These are phyloP conservation scores for Ceratobasidium theobromae DNA, from an alignment of 1,284 basidiomycete species.

Conservation along the genomic window DNA sequence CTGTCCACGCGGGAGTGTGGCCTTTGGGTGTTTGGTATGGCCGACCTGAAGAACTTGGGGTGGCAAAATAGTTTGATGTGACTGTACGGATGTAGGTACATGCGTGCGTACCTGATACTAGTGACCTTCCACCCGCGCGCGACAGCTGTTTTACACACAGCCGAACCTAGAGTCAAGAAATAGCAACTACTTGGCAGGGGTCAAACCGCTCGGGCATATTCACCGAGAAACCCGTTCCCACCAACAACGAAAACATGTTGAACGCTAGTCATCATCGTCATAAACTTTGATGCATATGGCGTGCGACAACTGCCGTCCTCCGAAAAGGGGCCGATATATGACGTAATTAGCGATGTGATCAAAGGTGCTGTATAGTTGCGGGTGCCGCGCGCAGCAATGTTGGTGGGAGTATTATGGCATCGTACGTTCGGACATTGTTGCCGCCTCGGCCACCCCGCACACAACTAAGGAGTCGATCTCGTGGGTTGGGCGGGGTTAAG, in stretches of 20 bases:
- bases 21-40: constrained; percentile 88
- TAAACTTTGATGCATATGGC: too few species aligned
- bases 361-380: too few species aligned
- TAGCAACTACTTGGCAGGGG: background rate
- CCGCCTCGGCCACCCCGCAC: too few species aligned
- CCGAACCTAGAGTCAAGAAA: constrained; percentile 64
- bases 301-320: too few species aligned
- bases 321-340: too few species aligned
- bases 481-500: too few species aligned
- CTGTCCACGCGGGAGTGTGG: constrained; percentile 83
- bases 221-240: constrained; percentile 93
- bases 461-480: too few species aligned
- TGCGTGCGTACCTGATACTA: constrained; percentile 72
- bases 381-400: too few species aligned
- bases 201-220: constrained; percentile 4
- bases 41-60: constrained; percentile 73
- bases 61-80: background rate
- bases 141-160: constrained; percentile 85
- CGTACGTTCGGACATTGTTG: too few species aligned
- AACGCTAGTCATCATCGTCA: background rate
- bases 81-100: background rate
- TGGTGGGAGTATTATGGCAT: too few species aligned
- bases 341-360: too few species aligned
- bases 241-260: constrained; percentile 70
- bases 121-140: constrained; percentile 83